A percentile compares a stretch with the other conserved stretches of the same genome.
Conservation (phyloP, 352 stramenopile genomes). For the Blastocystis sp. region DNA sequence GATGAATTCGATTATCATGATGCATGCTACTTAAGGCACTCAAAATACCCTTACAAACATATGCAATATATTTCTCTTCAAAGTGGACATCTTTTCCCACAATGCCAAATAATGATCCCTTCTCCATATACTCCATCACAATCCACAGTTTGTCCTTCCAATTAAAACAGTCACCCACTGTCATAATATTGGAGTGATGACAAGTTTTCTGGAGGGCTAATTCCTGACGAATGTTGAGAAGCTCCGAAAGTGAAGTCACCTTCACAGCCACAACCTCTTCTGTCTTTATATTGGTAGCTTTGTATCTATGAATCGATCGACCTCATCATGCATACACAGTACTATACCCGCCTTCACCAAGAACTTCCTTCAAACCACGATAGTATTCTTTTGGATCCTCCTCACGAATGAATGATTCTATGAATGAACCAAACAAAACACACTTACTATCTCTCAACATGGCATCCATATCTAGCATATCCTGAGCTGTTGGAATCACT, state of each 20-base stretch:
- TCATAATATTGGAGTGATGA: slow-evolving; percentile 58
- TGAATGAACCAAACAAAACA: neutral
- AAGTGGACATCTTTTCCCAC: slow-evolving; percentile 70
- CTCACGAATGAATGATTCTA: slow-evolving; percentile 61
- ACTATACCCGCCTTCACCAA: slow-evolving; percentile 71
- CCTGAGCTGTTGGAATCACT: slow-evolving; percentile 10
- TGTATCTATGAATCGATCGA: neutral
- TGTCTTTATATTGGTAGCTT: slow-evolving; percentile 64
- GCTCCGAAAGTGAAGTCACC: slow-evolving; percentile 61
- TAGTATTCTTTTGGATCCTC: slow-evolving; percentile 65
- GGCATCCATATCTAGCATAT: slow-evolving; percentile 11
- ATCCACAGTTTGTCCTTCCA: slow-evolving; percentile 68
- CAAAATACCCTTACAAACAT: slow-evolving; percentile 65
- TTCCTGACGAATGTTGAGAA: slow-evolving; percentile 61
- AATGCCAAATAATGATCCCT: slow-evolving; percentile 76
- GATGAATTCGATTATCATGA: slow-evolving; percentile 67
- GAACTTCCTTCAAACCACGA: slow-evolving; percentile 67
- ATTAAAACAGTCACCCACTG: slow-evolving; percentile 59
- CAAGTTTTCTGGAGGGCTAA: slow-evolving; percentile 62
- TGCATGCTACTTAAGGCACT: slow-evolving; percentile 67
- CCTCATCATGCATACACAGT: slow-evolving; percentile 67
- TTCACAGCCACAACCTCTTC: slow-evolving; percentile 66
- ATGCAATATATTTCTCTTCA: slow-evolving; percentile 66
- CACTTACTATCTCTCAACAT: slow-evolving; percentile 21
- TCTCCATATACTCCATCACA: slow-evolving; percentile 83